A percentile compares a stretch with the other conserved stretches of the same genome.
Evolutionary conservation across 2,329 filamentous ascomycete species (phyloP).

Genomic region (Amauroascus niger): DNA sequence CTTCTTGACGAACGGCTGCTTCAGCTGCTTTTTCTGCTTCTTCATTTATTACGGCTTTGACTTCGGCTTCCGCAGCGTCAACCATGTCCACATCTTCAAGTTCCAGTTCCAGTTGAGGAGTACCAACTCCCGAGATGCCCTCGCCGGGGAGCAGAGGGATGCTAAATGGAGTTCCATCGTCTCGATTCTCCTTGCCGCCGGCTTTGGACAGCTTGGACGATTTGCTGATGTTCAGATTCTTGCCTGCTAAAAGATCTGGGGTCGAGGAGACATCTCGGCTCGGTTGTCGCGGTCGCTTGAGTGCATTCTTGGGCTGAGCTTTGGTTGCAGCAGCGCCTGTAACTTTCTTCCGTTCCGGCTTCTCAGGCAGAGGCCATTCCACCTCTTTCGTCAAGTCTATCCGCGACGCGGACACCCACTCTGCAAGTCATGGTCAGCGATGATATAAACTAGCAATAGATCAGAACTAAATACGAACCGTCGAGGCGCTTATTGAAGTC

Average conservation of each 20-base stretch:
- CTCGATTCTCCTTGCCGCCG: constrained; percentile 52
- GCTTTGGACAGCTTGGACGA: constrained; percentile 45
- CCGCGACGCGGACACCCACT: constrained; percentile 76
- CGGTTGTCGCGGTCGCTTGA: constrained; percentile 43
- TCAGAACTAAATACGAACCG: constrained; percentile 27
- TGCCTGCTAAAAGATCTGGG: constrained; percentile 42
- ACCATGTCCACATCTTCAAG: constrained; percentile 38
- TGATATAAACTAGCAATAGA: not conserved
- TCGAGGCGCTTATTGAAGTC: constrained; percentile 88
- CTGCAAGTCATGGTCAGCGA: constrained; percentile 37
- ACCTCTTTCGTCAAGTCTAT: constrained; percentile 86
- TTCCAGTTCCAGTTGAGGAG: constrained; percentile 30
- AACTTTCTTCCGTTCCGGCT: constrained; percentile 77
- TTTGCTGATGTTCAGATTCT: constrained; percentile 41
- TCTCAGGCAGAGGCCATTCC: constrained; percentile 90
- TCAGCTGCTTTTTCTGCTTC: constrained; percentile 32
- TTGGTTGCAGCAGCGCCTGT: constrained; percentile 46
- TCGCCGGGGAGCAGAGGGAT: constrained; percentile 28
- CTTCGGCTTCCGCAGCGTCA: constrained; percentile 28
- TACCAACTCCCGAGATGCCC: constrained; percentile 31
- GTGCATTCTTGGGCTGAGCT: constrained; percentile 48
- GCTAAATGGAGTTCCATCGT: constrained; percentile 34
- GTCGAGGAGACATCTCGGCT: constrained; percentile 50
- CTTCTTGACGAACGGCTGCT: constrained; percentile 60
- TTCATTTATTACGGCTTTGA: constrained; percentile 24